Conservation (phyloP, 257 asterid species). For the Dorcoceras hygrometricum region DNA sequence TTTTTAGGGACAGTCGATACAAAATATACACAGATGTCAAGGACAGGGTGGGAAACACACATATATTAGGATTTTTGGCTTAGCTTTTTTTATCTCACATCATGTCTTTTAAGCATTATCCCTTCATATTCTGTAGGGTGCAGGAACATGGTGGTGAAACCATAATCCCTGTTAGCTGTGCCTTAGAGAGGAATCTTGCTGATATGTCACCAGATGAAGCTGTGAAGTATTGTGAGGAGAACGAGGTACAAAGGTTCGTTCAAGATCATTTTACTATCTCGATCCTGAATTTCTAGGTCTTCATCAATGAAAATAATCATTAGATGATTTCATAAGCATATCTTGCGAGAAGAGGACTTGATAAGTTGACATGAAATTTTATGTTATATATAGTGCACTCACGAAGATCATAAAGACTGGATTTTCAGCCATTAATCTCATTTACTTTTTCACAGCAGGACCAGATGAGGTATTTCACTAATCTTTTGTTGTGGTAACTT, state of each 20-base stretch:
- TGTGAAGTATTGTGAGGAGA: constrained; percentile 91
- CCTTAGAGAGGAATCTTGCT: constrained; percentile 81
- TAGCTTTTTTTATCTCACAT: constrained; percentile 6
- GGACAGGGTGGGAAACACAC: neutral
- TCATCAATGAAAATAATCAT: neutral
- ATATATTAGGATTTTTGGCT: neutral
- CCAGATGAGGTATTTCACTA: constrained; percentile 85
- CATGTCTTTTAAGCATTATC: constrained; percentile 1
- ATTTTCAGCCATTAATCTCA: constrained; percentile 93
- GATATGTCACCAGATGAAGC: constrained; percentile 86
- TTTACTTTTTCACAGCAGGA: constrained; percentile 98
- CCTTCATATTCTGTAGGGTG: constrained; percentile 58
- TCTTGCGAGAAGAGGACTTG: neutral
- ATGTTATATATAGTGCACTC: constrained; percentile 59
- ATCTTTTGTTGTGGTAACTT: neutral
- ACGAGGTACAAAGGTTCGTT: constrained; percentile 86
- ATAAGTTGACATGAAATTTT: constrained; percentile 29
- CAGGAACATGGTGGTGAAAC: constrained; percentile 98
- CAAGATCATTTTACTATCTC: constrained; percentile 12
- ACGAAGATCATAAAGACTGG: constrained; percentile 96
- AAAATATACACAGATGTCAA: neutral
- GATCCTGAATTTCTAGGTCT: neutral
- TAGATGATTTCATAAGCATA: neutral
- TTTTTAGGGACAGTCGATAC: too few species aligned
- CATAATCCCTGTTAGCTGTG: constrained; percentile 91